A percentile compares a stretch with the other conserved stretches of the same genome.
phyloP scores from a whole-genome alignment of 768 basidiomycete species.

The Boletus patriciae region DNA sequence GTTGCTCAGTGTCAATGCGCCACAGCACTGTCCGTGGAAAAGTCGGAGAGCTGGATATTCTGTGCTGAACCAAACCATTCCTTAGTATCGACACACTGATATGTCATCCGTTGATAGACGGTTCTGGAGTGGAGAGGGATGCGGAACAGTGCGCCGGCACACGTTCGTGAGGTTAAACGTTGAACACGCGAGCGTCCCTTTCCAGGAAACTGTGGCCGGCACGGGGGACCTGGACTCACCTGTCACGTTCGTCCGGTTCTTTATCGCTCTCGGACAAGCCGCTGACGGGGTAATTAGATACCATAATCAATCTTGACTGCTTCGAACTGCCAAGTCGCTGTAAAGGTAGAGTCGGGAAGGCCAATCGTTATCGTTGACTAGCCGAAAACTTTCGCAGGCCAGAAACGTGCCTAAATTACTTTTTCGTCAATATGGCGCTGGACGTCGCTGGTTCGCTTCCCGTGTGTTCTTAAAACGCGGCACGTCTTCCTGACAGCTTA shows the following conservation, averaged over 20 bases:
- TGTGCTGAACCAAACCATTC: neutral
- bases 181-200: conserved; percentile 12
- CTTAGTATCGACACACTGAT: neutral
- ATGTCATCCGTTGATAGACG: no score
- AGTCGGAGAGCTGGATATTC: neutral
- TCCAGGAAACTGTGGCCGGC: neutral
- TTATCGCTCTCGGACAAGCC: neutral
- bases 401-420: conserved; percentile 25
- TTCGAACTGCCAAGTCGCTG: conserved; percentile 7
- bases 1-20: neutral
- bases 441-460: conserved; percentile 16
- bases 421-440: conserved; percentile 9
- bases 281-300: neutral
- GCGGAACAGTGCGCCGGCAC: neutral
- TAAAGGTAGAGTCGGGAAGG: conserved; percentile 10
- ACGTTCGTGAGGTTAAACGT: conserved; percentile 10
- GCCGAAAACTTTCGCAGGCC: conserved; percentile 23
- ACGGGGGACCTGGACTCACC: no score
- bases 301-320: neutral
- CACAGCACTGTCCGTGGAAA: neutral
- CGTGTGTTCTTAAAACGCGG: conserved; percentile 24
- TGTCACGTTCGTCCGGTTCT: conserved; percentile 19
- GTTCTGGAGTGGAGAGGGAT: neutral
- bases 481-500: conserved; percentile 4
- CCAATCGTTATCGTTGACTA: conserved; percentile 16